Conservation (phyloP, 306 rosid species). For the apple (Malus domestica) region ASM211411v1 NC_041801.1:11414001-11414500, state of each 20-base stretch:
- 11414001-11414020: slow-evolving; percentile 10
- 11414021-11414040: slow-evolving; percentile 22
- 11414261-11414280: slow-evolving; percentile 99
- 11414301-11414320: slow-evolving; percentile 76
- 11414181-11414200: slow-evolving; percentile 94
- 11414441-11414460: slow-evolving; percentile 99
- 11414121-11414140: slow-evolving; percentile 87
- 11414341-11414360: slow-evolving; percentile 19
- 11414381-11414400: background rate
- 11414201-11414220: slow-evolving; percentile 78
- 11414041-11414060: slow-evolving; percentile 24
- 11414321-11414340: slow-evolving; percentile 92
- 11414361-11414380: background rate
- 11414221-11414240: slow-evolving; percentile 63
- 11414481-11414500: slow-evolving; percentile 89
- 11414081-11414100: slow-evolving; percentile 95
- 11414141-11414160: slow-evolving; percentile 98
- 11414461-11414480: slow-evolving; percentile 80
- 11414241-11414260: slow-evolving; percentile 93
- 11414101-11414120: slow-evolving; percentile 99
- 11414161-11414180: slow-evolving; percentile 96
- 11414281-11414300: slow-evolving; percentile 94
- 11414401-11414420: slow-evolving; percentile 8
- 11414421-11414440: slow-evolving; percentile 43
- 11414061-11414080: slow-evolving; percentile 77